These are phyloP conservation scores for Bryum argenteum DNA, from an alignment of 225 moss, liverwort and hornwort species.

Conservation along the genomic window DNA sequence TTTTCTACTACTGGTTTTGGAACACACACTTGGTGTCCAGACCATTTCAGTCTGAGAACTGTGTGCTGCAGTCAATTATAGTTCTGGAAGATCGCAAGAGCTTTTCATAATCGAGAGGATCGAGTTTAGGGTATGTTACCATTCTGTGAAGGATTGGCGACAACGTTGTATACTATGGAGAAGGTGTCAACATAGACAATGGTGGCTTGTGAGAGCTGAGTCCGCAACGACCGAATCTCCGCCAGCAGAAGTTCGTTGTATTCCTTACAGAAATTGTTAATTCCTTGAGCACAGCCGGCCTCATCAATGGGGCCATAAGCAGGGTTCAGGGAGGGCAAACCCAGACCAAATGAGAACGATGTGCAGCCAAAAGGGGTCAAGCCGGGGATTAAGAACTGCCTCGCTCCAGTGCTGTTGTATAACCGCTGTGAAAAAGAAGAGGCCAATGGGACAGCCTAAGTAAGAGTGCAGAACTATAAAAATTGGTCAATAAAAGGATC, in stretches of 20 bases:
- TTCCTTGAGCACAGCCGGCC: slow-evolving; percentile 30
- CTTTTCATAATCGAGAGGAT: not conserved
- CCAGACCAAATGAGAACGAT: slow-evolving; percentile 19
- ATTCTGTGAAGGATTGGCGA: slow-evolving; percentile 25
- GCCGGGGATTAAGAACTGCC: slow-evolving; percentile 25
- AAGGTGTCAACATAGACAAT: slow-evolving; percentile 24
- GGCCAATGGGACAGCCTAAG: not conserved
- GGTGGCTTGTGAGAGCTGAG: slow-evolving; percentile 26
- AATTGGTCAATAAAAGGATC: too few relatives aligned
- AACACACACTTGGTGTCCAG: not conserved
- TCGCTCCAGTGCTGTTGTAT: slow-evolving; percentile 23
- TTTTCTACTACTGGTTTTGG: slow-evolving; percentile 7
- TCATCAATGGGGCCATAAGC: slow-evolving; percentile 25
- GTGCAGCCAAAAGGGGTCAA: slow-evolving; percentile 19
- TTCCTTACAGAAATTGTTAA: slow-evolving; percentile 20
- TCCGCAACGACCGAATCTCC: slow-evolving; percentile 23
- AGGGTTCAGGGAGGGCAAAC: slow-evolving; percentile 27
- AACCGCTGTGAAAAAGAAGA: slow-evolving; percentile 12
- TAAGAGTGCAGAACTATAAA: not conserved
- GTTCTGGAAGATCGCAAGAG: too few relatives aligned
- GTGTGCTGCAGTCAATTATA: not conserved
- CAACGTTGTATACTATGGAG: slow-evolving; percentile 21
- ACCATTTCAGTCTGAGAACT: not conserved
- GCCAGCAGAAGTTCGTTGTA: slow-evolving; percentile 15
- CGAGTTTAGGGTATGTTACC: slow-evolving; percentile 16